A percentile compares a stretch with the other conserved stretches of the same genome.
phyloP scores from a whole-genome alignment of 192 early-diverging fungal genomes.

The Coemansia sp. region DNA sequence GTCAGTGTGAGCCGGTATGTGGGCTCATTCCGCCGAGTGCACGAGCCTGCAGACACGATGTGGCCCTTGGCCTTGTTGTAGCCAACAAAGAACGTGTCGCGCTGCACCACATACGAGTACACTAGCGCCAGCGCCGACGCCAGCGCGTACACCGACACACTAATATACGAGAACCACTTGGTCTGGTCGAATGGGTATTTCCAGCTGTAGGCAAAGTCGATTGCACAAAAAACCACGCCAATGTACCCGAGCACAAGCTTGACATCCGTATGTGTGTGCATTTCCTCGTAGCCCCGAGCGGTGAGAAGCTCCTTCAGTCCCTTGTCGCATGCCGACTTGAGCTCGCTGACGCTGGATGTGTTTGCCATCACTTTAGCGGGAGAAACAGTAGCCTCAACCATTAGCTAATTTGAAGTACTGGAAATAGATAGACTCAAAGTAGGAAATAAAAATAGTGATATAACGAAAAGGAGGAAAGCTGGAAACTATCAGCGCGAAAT shows the following conservation, averaged over 20 bases:
- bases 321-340: conserved; percentile 71
- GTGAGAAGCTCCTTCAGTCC: conserved; percentile 58
- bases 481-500: neutral
- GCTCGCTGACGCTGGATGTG: conserved; percentile 56
- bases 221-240: conserved; percentile 73
- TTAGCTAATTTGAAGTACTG: neutral
- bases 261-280: conserved; percentile 80
- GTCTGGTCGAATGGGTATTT: conserved; percentile 68
- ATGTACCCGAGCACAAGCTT: conserved; percentile 83
- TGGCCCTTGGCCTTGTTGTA: conserved; percentile 62
- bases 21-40: conserved; percentile 56
- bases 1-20: conserved; percentile 63
- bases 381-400: conserved; percentile 2
- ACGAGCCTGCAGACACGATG: conserved; percentile 61
- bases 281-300: conserved; percentile 65
- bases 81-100: conserved; percentile 70
- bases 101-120: conserved; percentile 67
- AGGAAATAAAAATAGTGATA: neutral
- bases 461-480: neutral
- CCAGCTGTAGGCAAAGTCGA: conserved; percentile 71
- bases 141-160: conserved; percentile 61
- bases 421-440: neutral
- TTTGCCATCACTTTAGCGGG: conserved; percentile 45
- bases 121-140: conserved; percentile 55
- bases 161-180: conserved; percentile 64